Conservation (phyloP, 2,329 filamentous ascomycete genomes). For the Endocalyx cinctus region DNA sequence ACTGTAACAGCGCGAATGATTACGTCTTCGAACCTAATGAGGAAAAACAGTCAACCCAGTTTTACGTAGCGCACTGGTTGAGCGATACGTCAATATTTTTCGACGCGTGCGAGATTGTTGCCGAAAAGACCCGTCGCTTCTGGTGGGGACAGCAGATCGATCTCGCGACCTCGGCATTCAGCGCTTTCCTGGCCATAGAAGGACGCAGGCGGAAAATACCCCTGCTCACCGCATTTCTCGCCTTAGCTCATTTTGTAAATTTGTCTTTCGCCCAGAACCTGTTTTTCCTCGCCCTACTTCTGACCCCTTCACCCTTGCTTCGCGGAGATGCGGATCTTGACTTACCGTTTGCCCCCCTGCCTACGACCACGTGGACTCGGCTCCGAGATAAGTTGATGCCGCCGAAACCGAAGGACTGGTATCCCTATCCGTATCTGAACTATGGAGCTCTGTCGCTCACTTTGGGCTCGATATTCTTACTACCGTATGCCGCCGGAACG, state of each 20-base stretch:
- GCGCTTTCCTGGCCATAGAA: conserved; percentile 53
- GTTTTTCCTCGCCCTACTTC: conserved; percentile 55
- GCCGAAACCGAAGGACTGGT: conserved; percentile 41
- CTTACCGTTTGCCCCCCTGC: conserved; percentile 22
- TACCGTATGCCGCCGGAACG: conserved; percentile 38
- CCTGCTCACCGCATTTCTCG: conserved; percentile 50
- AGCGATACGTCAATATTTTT: conserved; percentile 46
- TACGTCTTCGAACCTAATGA: conserved; percentile 22
- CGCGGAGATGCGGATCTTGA: conserved; percentile 19
- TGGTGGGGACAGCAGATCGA: conserved; percentile 62
- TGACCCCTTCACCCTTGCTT: conserved; percentile 47
- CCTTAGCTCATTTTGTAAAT: conserved; percentile 54
- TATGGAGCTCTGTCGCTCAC: conserved; percentile 29
- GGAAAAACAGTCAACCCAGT: conserved; percentile 22
- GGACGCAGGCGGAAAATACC: conserved; percentile 54
- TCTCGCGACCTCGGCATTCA: conserved; percentile 49
- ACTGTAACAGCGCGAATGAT: conserved; percentile 20
- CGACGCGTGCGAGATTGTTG: conserved; percentile 50
- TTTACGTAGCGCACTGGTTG: conserved; percentile 47
- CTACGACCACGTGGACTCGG: conserved; percentile 24
- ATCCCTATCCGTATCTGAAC: conserved; percentile 33
- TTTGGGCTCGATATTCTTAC: conserved; percentile 30
- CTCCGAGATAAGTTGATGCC: conserved; percentile 28
- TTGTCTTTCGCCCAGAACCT: conserved; percentile 60
- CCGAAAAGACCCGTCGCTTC: conserved; percentile 50